phyloP scores from a whole-genome alignment of 2,329 filamentous ascomycete genomes.

The Cercospora citrullina region DNA sequence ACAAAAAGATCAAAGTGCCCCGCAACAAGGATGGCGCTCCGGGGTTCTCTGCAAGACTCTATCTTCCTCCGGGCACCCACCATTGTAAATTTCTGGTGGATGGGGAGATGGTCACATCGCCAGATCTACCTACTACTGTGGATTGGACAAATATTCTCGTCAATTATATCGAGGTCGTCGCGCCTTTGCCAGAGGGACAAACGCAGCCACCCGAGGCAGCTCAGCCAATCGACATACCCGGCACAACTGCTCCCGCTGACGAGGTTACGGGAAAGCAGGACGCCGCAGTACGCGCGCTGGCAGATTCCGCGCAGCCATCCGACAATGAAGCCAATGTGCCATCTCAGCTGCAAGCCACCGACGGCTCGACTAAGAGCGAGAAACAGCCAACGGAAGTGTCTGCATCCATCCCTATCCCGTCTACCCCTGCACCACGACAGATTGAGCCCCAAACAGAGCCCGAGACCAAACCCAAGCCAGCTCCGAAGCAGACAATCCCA shows the following conservation, averaged over 20 bases:
- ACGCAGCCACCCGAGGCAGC: constrained; percentile 33
- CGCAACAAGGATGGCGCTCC: constrained; percentile 58
- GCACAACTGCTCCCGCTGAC: constrained; percentile 30
- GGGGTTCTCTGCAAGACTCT: constrained; percentile 73
- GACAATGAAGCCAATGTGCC: constrained; percentile 28
- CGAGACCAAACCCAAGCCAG: constrained; percentile 19
- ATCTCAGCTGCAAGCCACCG: constrained; percentile 25
- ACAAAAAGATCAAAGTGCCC: constrained; percentile 85
- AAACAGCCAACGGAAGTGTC: constrained; percentile 12
- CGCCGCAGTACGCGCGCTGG: constrained; percentile 57
- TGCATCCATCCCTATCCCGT: constrained; percentile 17
- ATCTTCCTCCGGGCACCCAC: constrained; percentile 88
- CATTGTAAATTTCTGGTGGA: constrained; percentile 96
- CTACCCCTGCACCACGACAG: constrained; percentile 14
- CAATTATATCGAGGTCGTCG: constrained; percentile 87
- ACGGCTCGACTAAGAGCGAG: constrained; percentile 23
- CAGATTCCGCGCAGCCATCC: constrained; percentile 24
- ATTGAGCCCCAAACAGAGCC: constrained; percentile 13
- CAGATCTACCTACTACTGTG: constrained; percentile 86
- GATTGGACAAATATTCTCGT: constrained; percentile 98
- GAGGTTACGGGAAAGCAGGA: constrained; percentile 28
- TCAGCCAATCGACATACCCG: constrained; percentile 36
- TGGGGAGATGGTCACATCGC: constrained; percentile 85
- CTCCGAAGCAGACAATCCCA: constrained; percentile 40
- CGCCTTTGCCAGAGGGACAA: constrained; percentile 29